Conservation (phyloP, 257 asterid genomes). For the Nicotiana attenuata region DNA sequence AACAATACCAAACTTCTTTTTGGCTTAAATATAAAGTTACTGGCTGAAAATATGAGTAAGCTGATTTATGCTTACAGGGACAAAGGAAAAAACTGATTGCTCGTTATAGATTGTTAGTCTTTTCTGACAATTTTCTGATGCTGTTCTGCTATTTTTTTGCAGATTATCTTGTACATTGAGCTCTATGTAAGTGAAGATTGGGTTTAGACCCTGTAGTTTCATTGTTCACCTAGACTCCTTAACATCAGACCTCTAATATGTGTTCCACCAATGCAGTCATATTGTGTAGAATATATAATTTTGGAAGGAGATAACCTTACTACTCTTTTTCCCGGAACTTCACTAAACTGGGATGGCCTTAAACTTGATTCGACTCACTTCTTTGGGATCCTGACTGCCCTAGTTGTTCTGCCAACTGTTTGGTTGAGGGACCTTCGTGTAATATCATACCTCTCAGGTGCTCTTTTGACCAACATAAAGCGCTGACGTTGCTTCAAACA, state of each 20-base stretch:
- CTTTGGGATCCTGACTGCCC: conserved; percentile 45
- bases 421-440: conserved; percentile 75
- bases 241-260: conserved; percentile 10
- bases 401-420: conserved; percentile 68
- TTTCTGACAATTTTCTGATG: not conserved
- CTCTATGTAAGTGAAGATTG: conserved; percentile 52
- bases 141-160: conserved; percentile 23
- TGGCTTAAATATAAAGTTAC: not conserved
- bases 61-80: not conserved
- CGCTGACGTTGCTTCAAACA: not conserved
- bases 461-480: not conserved
- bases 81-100: not conserved
- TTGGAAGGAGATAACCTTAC: conserved; percentile 85
- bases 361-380: conserved; percentile 58
- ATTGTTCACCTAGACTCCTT: not conserved
- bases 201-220: not conserved
- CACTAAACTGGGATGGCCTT: conserved; percentile 42
- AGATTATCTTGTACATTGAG: conserved; percentile 79
- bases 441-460: conserved; percentile 82
- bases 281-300: conserved; percentile 71
- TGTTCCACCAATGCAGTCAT: conserved; percentile 43
- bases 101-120: not conserved
- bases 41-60: not conserved
- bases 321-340: conserved; percentile 57
- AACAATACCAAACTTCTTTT: not conserved